Evolutionary conservation across 805 yeast genomes (phyloP), one percentile per base, ranked within the genome.

Genomic region (Sugiyamaella smithiae): DNA sequence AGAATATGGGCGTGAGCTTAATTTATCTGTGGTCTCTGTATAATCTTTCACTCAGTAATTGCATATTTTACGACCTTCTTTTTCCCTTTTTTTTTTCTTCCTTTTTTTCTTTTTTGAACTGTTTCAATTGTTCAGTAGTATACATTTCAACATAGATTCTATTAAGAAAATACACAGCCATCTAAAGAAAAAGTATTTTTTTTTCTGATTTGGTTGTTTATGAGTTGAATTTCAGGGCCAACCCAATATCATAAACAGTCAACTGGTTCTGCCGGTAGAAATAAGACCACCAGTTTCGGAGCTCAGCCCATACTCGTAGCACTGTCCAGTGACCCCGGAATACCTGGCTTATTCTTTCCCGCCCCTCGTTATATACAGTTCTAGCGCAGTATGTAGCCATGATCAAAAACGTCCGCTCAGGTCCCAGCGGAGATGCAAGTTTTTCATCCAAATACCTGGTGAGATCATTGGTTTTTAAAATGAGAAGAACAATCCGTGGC

Each of bases 401-500:
- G 37, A 93, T 88, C 56, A 90, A 68, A 57, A 93, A 91, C 0
- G 96, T 85, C 43, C 96, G 73, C 61, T 87, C 91, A 4, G 86
- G 84, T 0, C 98, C 97, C 40, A 90, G 67, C 0, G 97, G 95
- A 52, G 82, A 81, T 41, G 85, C 78, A 48, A 91, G 73, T 48
- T 78, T 73, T 61, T 91, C 98, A 66, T 93, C 99, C 42, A 93
- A 71, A 58, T 82, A 84, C 59, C 99, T 75, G 0, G 96, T 88
- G 44, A 93, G 73, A 68, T 93, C 99, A 64, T 93, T 93, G 0
- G 99, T 95, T 63, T 93, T 93, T 60, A 93, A 71, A 41, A 93
- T 87, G 52, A 93, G 73, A 24, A 93, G 66, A 19, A 93, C 96
- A 14, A 90, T 80, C 38, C 90, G 73, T 1, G 99, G 99, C 70